Conservation (phyloP, 1,284 basidiomycete genomes). For the Neotropicomus parvogracilis region DNA sequence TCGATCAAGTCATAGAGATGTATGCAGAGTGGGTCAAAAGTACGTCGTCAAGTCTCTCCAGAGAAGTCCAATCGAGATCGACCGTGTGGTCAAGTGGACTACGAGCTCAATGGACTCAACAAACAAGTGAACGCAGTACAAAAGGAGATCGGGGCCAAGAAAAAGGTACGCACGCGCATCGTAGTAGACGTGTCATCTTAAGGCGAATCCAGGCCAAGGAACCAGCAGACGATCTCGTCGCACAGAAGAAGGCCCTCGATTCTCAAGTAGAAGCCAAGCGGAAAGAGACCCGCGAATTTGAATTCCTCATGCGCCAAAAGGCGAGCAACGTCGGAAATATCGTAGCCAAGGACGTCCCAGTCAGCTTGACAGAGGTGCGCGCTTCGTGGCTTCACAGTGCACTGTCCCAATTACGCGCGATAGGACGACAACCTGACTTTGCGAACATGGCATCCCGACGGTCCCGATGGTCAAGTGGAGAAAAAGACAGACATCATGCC, state of each 20-base stretch:
- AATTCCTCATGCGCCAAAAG: slow-evolving; percentile 75
- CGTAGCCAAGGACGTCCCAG: slow-evolving; percentile 82
- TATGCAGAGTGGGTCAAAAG: slow-evolving; percentile 92
- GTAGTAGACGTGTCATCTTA: neutral
- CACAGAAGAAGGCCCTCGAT: slow-evolving; percentile 77
- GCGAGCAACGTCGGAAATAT: slow-evolving; percentile 89
- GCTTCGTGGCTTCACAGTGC: slow-evolving; percentile 12
- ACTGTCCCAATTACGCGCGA: neutral
- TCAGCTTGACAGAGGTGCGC: slow-evolving; percentile 83
- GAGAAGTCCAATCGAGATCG: neutral
- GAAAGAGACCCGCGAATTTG: slow-evolving; percentile 74
- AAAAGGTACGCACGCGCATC: slow-evolving; percentile 58
- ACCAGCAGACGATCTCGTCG: slow-evolving; percentile 82
- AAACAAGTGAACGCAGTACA: slow-evolving; percentile 89
- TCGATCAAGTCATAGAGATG: slow-evolving; percentile 91
- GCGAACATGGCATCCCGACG: slow-evolving; percentile 85
- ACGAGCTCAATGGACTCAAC: slow-evolving; percentile 72
- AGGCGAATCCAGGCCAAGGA: slow-evolving; percentile 73
- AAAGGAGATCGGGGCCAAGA: slow-evolving; percentile 92
- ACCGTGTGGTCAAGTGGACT: slow-evolving; percentile 62
- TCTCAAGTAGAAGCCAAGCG: slow-evolving; percentile 75
- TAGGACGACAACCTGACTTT: slow-evolving; percentile 87
- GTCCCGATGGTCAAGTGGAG: slow-evolving; percentile 57
- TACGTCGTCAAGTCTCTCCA: slow-evolving; percentile 38
- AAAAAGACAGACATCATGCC: slow-evolving; percentile 80